Evolutionary conservation across 2,329 filamentous ascomycete species (phyloP).

Genomic region (Clonostachys sp.): DNA sequence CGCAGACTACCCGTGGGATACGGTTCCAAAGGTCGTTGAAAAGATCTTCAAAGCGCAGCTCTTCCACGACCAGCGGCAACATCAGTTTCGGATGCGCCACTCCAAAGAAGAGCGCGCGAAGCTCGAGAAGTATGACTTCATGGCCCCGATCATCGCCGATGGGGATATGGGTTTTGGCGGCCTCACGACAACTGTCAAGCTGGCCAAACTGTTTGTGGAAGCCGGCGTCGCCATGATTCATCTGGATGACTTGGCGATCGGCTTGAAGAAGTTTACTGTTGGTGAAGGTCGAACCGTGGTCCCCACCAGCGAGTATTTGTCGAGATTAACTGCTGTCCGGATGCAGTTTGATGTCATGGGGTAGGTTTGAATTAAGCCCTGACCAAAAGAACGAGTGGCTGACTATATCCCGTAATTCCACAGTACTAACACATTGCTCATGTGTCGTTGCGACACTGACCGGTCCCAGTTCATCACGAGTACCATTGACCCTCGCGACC

Average conservation of each 20-base stretch:
- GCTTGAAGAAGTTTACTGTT: slow-evolving; percentile 35
- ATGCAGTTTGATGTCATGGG: slow-evolving; percentile 34
- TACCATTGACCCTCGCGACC: slow-evolving; percentile 25
- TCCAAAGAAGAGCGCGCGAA: slow-evolving; percentile 16
- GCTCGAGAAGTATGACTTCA: slow-evolving; percentile 29
- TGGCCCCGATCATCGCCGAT: slow-evolving; percentile 32
- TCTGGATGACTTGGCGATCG: slow-evolving; percentile 34
- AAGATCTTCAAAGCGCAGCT: slow-evolving; percentile 32
- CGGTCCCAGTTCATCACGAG: slow-evolving; percentile 30
- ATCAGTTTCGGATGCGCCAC: slow-evolving; percentile 25
- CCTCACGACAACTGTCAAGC: slow-evolving; percentile 31
- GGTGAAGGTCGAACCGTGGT: slow-evolving; percentile 31
- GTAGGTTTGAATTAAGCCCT: neutral
- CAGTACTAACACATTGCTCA: slow-evolving; percentile 24
- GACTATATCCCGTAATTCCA: no score
- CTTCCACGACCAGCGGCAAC: slow-evolving; percentile 32
- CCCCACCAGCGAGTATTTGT: slow-evolving; percentile 29
- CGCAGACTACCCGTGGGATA: slow-evolving; percentile 35
- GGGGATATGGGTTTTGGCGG: slow-evolving; percentile 36
- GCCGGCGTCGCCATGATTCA: slow-evolving; percentile 35
- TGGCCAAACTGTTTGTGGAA: slow-evolving; percentile 32
- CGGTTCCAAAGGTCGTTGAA: slow-evolving; percentile 30
- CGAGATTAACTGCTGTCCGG: slow-evolving; percentile 23
- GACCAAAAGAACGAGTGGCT: no score
- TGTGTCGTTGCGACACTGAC: slow-evolving; percentile 30